Conservation (phyloP, 169 alveolate species). For the Eimeria praecox region DNA sequence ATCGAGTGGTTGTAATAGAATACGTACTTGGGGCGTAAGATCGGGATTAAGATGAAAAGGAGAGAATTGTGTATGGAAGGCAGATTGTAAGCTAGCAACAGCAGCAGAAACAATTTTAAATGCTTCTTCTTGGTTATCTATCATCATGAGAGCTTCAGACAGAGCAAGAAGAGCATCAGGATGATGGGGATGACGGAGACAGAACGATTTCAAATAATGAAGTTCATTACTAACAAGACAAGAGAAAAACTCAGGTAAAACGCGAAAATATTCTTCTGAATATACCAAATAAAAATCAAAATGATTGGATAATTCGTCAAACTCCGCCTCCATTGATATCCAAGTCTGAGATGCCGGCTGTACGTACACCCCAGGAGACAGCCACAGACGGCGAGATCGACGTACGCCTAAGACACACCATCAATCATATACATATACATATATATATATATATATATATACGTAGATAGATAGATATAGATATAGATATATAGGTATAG, state of each 20-base stretch:
- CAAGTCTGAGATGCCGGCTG: not conserved
- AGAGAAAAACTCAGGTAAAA: not conserved
- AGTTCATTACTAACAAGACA: constrained; percentile 10
- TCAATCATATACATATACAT: not conserved
- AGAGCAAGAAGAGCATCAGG: constrained; percentile 58
- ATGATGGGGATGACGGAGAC: constrained; percentile 1
- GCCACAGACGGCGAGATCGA: constrained; percentile 45
- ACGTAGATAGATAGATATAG: too few relatives aligned
- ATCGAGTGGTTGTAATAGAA: too few relatives aligned
- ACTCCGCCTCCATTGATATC: not conserved
- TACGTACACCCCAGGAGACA: not conserved
- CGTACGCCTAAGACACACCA: not conserved
- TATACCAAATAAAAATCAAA: constrained; percentile 41
- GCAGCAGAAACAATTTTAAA: not conserved
- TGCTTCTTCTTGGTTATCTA: constrained; percentile 23
- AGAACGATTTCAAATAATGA: not conserved
- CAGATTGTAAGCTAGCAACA: not conserved
- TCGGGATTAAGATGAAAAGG: constrained; percentile 51
- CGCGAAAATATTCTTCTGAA: constrained; percentile 51
- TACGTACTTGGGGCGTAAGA: constrained; percentile 39
- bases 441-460: not conserved
- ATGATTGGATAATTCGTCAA: not conserved
- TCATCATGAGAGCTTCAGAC: not conserved
- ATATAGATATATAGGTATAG: too few relatives aligned
- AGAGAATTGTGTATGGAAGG: constrained; percentile 46